Base-by-base conservation (phyloP, 768 basidiomycete species). In the Boletellus emodensis region DNA sequence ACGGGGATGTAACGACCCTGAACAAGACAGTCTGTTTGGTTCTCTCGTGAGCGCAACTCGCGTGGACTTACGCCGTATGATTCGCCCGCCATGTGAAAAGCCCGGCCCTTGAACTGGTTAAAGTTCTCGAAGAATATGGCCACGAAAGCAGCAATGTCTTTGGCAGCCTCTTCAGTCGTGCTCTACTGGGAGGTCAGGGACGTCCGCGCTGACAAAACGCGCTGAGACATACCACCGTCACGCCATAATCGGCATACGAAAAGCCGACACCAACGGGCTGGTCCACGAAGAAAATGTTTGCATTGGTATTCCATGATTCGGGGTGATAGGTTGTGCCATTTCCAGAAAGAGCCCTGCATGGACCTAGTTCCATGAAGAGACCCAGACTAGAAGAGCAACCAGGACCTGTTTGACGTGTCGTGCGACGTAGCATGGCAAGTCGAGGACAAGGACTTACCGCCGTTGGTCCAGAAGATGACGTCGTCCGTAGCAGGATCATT, bases 61-160 rank as follows among this genome's bases (percentile, higher is more conserved):
- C 6, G 30, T 4, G 13, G 18, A 52, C 51, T 41, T 53, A 79
- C 81, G 12, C 72, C 81, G 36, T 81, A 81, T 4, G 78, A 80
- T 65, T 82, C 75, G 13, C 75, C 82, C 2, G 80, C 72, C 72
- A 85, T 75, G 52, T 85, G 83, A 65, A 85, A 82, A 18, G 60
- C 54, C 15, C 85, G 71, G 2, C 84, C 85, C 56, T 85, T 81
- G 72, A 88, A 87, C 57, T 83, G 72, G 48, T 66, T 74, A 61
- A 90, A 90, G 50, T 82, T 75, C 57, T 88, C 84, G 42, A 88
- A 88, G 68, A 88, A 88, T 47, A 89, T 80, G 3, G 78, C 71
- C 0, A 88, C 73, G 56, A 89, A 89, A 0, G 81, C 79, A 0
- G 85, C 84, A 4, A 89, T 80, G 56, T 89, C 85, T 45, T 77